Conservation (phyloP, 805 yeast species). For the Ogataea paradorogensis region DNA sequence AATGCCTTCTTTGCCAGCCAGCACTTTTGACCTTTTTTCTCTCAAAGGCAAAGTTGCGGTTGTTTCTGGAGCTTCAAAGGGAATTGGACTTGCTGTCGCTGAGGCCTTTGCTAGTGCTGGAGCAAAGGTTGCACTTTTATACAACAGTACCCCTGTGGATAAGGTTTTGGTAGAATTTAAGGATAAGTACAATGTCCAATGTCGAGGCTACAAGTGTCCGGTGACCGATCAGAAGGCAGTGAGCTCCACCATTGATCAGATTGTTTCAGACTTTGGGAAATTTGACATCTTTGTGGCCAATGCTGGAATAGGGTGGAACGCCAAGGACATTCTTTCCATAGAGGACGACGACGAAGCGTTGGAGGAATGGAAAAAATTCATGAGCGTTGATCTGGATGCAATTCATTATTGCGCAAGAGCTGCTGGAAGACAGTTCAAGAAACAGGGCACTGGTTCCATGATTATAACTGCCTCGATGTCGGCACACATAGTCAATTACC, state of each 20-base stretch:
- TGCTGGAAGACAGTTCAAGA: constrained; percentile 68
- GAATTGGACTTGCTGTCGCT: constrained; percentile 79
- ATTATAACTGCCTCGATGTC: constrained; percentile 88
- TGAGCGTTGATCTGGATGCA: constrained; percentile 75
- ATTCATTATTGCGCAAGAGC: constrained; percentile 76
- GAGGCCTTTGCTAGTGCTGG: constrained; percentile 86
- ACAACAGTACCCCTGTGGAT: constrained; percentile 60
- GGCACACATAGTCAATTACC: constrained; percentile 81
- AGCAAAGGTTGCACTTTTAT: constrained; percentile 75
- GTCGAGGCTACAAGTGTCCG: constrained; percentile 62
- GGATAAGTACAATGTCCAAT: constrained; percentile 55
- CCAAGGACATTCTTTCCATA: constrained; percentile 51
- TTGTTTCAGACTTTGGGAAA: constrained; percentile 68
- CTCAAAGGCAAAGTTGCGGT: constrained; percentile 83
- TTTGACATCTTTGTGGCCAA: constrained; percentile 85
- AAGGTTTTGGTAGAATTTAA: constrained; percentile 57
- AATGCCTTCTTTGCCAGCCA: constrained; percentile 48
- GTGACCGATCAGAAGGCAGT: constrained; percentile 51
- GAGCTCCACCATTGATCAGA: constrained; percentile 45
- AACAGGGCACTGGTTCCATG: constrained; percentile 73
- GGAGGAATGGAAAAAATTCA: constrained; percentile 66
- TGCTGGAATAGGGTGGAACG: constrained; percentile 84
- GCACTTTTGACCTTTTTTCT: constrained; percentile 66
- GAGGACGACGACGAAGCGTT: constrained; percentile 43
- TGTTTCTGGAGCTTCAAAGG: constrained; percentile 80